phyloP scores from a whole-genome alignment of 441 rosid genomes.

The Mallotus repandus region DNA sequence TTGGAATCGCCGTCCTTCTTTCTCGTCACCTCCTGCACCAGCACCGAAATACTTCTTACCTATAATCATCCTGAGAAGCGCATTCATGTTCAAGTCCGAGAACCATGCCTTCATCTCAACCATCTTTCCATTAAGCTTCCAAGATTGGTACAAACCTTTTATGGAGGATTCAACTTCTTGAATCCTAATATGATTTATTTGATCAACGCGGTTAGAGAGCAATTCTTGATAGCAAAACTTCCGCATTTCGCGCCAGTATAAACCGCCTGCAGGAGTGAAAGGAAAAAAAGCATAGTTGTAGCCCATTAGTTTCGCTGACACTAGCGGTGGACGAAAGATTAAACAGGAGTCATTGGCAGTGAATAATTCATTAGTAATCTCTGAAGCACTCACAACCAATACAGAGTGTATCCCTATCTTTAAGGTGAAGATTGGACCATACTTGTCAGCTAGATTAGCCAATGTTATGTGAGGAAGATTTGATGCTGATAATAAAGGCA shows the following conservation, averaged over 20 bases:
- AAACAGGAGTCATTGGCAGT: constrained; percentile 23
- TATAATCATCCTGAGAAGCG: constrained; percentile 23
- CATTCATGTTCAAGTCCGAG: constrained; percentile 12
- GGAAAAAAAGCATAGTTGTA: constrained; percentile 23
- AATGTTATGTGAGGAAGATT: constrained; percentile 13
- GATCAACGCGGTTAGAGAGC: constrained; percentile 27
- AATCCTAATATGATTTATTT: constrained; percentile 11
- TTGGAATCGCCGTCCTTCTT: constrained; percentile 22
- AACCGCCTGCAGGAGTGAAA: constrained; percentile 12
- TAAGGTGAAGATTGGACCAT: constrained; percentile 27
- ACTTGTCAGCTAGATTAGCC: constrained; percentile 22
- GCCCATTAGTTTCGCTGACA: constrained; percentile 17
- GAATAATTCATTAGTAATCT: constrained; percentile 25
- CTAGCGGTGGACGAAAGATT: constrained; percentile 16
- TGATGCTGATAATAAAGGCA: constrained; percentile 20
- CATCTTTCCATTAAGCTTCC: background rate
- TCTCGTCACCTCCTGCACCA: background rate
- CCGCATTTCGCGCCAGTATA: constrained; percentile 28
- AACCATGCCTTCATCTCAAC: constrained; percentile 27
- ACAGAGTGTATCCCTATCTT: constrained; percentile 11
- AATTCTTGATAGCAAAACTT: constrained; percentile 20
- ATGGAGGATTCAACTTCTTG: constrained; percentile 23
- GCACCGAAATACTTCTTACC: constrained; percentile 22
- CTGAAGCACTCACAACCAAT: constrained; percentile 22
- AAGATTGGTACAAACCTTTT: constrained; percentile 4